Conservation (phyloP, 2,329 filamentous ascomycete species). For the Malbranchea cinnamomea region DNA sequence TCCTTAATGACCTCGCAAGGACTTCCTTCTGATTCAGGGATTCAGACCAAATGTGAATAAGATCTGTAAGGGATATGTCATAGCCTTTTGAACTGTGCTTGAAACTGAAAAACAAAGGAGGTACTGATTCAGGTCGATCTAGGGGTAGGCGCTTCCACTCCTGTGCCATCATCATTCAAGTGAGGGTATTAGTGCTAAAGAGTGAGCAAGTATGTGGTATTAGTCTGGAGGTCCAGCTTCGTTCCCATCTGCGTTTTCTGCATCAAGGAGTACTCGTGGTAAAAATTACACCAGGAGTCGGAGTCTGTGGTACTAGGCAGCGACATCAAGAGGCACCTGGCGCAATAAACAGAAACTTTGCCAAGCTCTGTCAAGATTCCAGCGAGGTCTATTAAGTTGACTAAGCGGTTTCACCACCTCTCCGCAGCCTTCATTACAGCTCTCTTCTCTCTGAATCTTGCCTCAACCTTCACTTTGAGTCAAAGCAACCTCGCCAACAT, state of each 20-base stretch:
- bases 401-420: too few species aligned
- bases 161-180: conserved; percentile 18
- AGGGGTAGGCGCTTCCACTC: conserved; percentile 24
- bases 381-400: not conserved
- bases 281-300: too few species aligned
- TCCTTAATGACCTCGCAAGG: conserved; percentile 31
- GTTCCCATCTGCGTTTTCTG: too few species aligned
- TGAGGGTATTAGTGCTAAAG: too few species aligned
- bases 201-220: too few species aligned
- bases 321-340: too few species aligned
- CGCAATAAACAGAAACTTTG: conserved; percentile 4
- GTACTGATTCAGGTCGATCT: conserved; percentile 13
- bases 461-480: too few species aligned
- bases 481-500: conserved; percentile 12
- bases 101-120: conserved; percentile 27
- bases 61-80: conserved; percentile 41
- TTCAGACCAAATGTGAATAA: conserved; percentile 44
- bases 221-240: too few species aligned
- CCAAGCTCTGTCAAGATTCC: conserved; percentile 5
- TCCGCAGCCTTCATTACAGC: not conserved
- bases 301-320: too few species aligned
- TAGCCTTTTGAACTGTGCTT: conserved; percentile 28
- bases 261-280: too few species aligned
- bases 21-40: conserved; percentile 32
- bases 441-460: not conserved